Conservation (phyloP, 495 filamentous ascomycete genomes). For the Xylaria venustula region DNA sequence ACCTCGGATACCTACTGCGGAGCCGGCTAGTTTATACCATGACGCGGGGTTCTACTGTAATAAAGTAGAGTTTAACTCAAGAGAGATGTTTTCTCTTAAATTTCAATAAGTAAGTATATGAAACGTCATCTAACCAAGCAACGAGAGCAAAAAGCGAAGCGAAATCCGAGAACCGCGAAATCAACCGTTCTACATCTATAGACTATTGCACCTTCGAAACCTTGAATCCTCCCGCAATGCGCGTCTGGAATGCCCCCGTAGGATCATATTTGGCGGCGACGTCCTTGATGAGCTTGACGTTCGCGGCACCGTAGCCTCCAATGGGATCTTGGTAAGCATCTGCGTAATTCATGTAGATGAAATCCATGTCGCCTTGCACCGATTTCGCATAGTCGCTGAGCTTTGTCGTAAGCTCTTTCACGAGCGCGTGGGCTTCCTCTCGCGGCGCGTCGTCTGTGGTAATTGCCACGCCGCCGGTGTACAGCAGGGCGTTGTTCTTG, state of each 20-base stretch:
- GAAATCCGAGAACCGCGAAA: no score
- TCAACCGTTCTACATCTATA: not conserved
- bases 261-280: slow-evolving; percentile 50
- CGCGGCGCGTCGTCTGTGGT: slow-evolving; percentile 1
- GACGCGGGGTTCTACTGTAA: no score
- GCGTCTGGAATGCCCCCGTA: slow-evolving; percentile 45
- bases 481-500: slow-evolving; percentile 19
- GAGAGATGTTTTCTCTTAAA: no score
- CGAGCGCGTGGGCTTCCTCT: slow-evolving; percentile 11
- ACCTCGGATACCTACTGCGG: no score
- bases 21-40: no score
- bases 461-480: slow-evolving; percentile 14
- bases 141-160: no score
- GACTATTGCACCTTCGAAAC: slow-evolving; percentile 19
- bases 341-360: slow-evolving; percentile 45
- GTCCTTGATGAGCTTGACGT: slow-evolving; percentile 37
- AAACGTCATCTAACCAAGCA: no score
- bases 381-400: slow-evolving; percentile 18
- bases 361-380: slow-evolving; percentile 28
- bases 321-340: slow-evolving; percentile 43
- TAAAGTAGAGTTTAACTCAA: no score
- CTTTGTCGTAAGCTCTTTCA: slow-evolving; percentile 15
- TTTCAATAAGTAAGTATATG: no score
- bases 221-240: slow-evolving; percentile 38
- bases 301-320: slow-evolving; percentile 45